These are phyloP conservation scores for Coemansia javaensis DNA, from an alignment of 192 early-diverging fungal species.

Conservation along the genomic window DNA sequence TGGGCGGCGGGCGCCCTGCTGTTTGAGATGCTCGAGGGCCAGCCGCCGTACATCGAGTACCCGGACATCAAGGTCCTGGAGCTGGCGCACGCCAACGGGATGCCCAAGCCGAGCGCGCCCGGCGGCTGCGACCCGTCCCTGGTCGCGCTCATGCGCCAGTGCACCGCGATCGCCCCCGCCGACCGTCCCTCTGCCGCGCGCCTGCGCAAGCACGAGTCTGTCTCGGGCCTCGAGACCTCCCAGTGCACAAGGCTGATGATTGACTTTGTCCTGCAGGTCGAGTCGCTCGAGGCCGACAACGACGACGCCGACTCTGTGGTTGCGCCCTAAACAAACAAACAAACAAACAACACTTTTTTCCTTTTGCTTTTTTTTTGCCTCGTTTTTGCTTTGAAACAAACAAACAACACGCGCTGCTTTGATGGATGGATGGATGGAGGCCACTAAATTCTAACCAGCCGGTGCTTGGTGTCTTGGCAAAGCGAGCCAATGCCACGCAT, in stretches of 20 bases:
- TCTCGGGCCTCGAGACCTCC: constrained; percentile 18
- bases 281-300: constrained; percentile 41
- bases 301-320: constrained; percentile 1
- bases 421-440: too few species aligned
- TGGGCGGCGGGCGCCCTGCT: constrained; percentile 48
- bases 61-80: constrained; percentile 49
- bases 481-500: too few species aligned
- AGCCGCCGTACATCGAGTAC: constrained; percentile 52
- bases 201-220: constrained; percentile 45
- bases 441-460: too few species aligned
- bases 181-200: constrained; percentile 34
- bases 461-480: too few species aligned
- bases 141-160: constrained; percentile 34
- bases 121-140: constrained; percentile 25
- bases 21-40: constrained; percentile 52
- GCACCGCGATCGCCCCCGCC: constrained; percentile 13
- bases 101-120: constrained; percentile 20
- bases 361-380: not conserved
- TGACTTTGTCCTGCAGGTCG: constrained; percentile 43
- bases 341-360: not conserved
- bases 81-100: constrained; percentile 46
- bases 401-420: too few species aligned
- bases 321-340: too few species aligned
- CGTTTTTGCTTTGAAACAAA: constrained; percentile 2
- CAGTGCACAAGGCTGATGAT: constrained; percentile 42